Evolutionary conservation across 1,284 basidiomycete genomes (phyloP), one percentile per base, ranked within the genome.

Genomic region (Lignosus rhinocerotis): DNA sequence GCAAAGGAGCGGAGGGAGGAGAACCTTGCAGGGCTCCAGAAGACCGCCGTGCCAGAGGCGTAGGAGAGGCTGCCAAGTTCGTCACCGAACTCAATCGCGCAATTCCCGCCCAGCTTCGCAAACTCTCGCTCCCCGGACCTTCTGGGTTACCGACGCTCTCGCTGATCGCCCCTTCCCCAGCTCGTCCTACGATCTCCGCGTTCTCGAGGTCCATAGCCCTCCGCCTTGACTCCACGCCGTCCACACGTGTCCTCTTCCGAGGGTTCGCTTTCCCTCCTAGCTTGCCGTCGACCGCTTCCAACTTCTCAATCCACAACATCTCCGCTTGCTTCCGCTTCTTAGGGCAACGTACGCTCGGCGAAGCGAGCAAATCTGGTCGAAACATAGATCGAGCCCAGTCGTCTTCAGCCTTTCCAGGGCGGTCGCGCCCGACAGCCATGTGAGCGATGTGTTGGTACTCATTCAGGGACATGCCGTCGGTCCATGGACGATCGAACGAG

Each of bases 401-500:
- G 33, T 76, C 70, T n/a, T 76, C 64, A 46, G 74, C 74, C 56
- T 77, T 77, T 34, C 76, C 66, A 25, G 73, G 67, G 31, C 69
- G 66, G 59, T 86, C 84, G 45, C 76, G 76, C 2, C 85, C 85
- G 7, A 83, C 73, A 2, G 75, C 74, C 9, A 77, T 72, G 17
- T 76, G 77, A 0, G 85, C 88, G 48, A 84, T 78, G 1, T 68
- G 66, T 57, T 87, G 79, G 12, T 87, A 70, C 36, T 78, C 75
- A 31, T 76, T 67, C 9, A 86, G 70, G 9, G 76, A 72, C 14
- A 78, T 66, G 65, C 83, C 82, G 33, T 86, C 82, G 19, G 70
- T 74, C 85, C 90, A 92, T 10, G 76, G 69, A 16, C 92, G 81
- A 56, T 92, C 90, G 12, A 67, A 72, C 0, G 73, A 65, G 6